Base-by-base conservation (phyloP, 495 filamentous ascomycete genomes). In the Zalerion maritima region DNA sequence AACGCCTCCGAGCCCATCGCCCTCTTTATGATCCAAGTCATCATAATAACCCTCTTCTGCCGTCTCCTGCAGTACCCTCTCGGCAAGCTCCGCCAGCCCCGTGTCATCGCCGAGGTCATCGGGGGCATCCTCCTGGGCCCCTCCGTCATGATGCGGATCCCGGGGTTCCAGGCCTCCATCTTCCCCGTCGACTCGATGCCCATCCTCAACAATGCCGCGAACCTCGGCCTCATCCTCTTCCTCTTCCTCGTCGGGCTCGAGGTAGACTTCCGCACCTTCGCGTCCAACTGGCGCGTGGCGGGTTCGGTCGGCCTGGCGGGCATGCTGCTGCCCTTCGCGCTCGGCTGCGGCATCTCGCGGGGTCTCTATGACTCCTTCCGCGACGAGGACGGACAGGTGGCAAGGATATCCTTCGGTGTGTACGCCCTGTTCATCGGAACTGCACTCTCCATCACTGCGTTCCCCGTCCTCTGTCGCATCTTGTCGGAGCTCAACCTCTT, bases 101-200 rank as follows among this genome's bases (percentile, higher is more conserved):
- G 78, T 34, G 87, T 96, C 35, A 97, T 97, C 42, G 83, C 89
- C 23, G 89, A 96, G 66, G 83, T 97, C 22, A 78, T 97, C 36
- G 86, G 78, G 14, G 89, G 89, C 31, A 85, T 97, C 43, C 46
- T 97, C 4, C 63, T 97, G 6, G 89, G 86, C 21, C 86, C 82
- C 4, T 82, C 80, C 1, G 82, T 91, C 12, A 66, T 92, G 65
- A 80, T 81, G 38, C 73, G 74, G 18, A 80, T 91, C 20, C 81
- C 81, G 2, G 75, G 78, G 28, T 97, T 94, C 53, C 69, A 69
- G 18, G 47, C 66, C 3, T 55, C 78, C 43, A 84, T 93, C 38
- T 87, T 93, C 48, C 84, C 84, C 0, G 37, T 55, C 2, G 69
- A 53, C 2, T 80, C 79, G 12, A 78, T 89, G 50, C 72, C 81